These are phyloP conservation scores for Mytilinidion resinicola DNA, from an alignment of 495 filamentous ascomycete species.

Conservation along the genomic window DNA sequence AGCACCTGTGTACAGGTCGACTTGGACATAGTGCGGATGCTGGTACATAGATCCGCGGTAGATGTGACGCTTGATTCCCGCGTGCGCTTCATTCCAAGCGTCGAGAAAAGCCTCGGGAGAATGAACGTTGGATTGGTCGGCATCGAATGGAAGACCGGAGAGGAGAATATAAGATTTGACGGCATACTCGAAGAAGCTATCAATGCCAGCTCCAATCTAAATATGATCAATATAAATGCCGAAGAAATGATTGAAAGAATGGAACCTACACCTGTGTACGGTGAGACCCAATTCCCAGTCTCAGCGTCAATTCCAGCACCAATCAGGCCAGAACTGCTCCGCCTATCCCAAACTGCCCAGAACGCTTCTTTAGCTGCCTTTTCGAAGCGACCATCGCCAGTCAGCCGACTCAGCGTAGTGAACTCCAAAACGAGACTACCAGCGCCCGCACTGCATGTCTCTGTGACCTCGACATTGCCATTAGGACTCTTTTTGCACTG, in stretches of 20 bases:
- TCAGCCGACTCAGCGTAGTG: constrained; percentile 80
- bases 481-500: constrained; percentile 37
- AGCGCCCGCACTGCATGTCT: constrained; percentile 93
- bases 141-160: constrained; percentile 52
- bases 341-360: constrained; percentile 85
- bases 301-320: constrained; percentile 91
- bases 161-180: constrained; percentile 88
- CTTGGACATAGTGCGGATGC: constrained; percentile 88
- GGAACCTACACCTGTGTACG: constrained; percentile 62
- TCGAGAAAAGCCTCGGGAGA: constrained; percentile 70
- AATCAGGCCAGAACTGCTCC: constrained; percentile 80
- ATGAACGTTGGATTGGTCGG: constrained; percentile 35
- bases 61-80: constrained; percentile 79
- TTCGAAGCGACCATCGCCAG: constrained; percentile 80
- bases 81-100: constrained; percentile 81
- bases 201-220: constrained; percentile 82
- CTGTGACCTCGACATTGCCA: constrained; percentile 65
- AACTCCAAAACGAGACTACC: constrained; percentile 93
- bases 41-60: constrained; percentile 59
- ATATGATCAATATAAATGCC: neutral
- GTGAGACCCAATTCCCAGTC: constrained; percentile 78
- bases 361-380: constrained; percentile 85
- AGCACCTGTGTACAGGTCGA: constrained; percentile 78
- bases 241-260: neutral
- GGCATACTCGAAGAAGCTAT: constrained; percentile 98